Percentiles rank a stretch among this genome's conserved stretches.
Evolutionary conservation across 192 early-diverging fungal species (phyloP).

Genomic region (Mortierella antarctica): DNA sequence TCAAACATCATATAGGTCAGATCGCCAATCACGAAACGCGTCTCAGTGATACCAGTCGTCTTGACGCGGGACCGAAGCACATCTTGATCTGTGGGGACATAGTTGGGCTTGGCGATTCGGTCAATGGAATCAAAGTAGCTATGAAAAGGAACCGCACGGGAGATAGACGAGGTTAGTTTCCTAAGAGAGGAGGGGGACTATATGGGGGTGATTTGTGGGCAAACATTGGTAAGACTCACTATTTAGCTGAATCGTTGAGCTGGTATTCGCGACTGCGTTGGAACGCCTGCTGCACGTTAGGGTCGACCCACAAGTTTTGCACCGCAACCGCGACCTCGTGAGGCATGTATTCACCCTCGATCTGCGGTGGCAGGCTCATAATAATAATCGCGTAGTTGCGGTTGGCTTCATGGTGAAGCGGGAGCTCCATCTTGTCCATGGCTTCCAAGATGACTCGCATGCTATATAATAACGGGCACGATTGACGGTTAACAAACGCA

Average conservation of each 20-base stretch:
- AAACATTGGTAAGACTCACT: conserved; percentile 64
- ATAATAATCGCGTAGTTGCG: conserved; percentile 78
- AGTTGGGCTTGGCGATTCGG: conserved; percentile 83
- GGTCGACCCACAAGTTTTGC: conserved; percentile 85
- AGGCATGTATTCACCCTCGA: conserved; percentile 89
- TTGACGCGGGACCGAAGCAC: conserved; percentile 97
- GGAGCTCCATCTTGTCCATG: conserved; percentile 88
- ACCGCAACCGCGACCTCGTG: conserved; percentile 84
- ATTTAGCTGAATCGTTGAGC: conserved; percentile 95
- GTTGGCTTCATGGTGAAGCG: conserved; percentile 75
- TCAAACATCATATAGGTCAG: conserved; percentile 97
- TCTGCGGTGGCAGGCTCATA: conserved; percentile 84
- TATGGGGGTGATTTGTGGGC: too few relatives aligned
- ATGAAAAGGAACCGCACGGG: neutral
- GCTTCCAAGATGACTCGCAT: conserved; percentile 97
- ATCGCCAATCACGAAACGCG: conserved; percentile 90
- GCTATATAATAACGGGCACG: conserved; percentile 31
- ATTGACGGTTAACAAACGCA: neutral
- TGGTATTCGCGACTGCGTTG: conserved; percentile 90
- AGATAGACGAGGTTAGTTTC: conserved; percentile 17
- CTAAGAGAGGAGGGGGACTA: neutral
- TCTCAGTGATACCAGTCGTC: conserved; percentile 97
- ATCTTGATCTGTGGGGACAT: conserved; percentile 94
- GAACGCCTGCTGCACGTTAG: conserved; percentile 85
- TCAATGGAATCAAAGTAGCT: conserved; percentile 97